Base-by-base conservation (phyloP, 179 eudicot genomes). In the Actinidia polygama region DNA sequence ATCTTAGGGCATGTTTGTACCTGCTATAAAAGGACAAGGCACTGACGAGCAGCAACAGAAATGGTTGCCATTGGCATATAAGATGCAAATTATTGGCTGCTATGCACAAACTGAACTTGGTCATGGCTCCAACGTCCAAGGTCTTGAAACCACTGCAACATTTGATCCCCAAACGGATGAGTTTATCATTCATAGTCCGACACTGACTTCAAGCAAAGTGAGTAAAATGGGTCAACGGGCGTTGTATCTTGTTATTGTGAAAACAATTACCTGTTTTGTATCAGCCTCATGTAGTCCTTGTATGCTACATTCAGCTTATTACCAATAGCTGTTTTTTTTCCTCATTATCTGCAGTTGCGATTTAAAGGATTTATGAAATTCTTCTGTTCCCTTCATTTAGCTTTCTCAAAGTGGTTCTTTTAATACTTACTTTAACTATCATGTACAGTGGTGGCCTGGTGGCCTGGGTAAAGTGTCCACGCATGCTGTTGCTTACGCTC, bases 31-130 rank as follows among this genome's bases (percentile, higher is more conserved):
- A 87, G 99, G 98, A 73, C 98, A 96, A 89, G 98, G 98, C 80
- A 97, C 98, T 19, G 97, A 97, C 57, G 99, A 97, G 82, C 99
- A 97, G 85, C 95, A 91, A 80, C 75, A 79, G 77, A 97, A 97
- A 84, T 97, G 99, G 99, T 88, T 97, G 86, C 94, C 98, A 26
- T 80, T 97, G 90, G 99, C 99, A 57, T 88, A 94, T 74, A 92
- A 88, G 89, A 92, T 97, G 99, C 92, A 95, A 82, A 95, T 95
- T 19, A 97, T 97, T 82, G 99, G 99, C 49, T 95, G 98, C 85
- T 97, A 96, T 88, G 98, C 98, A 26, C 99, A 97, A 87, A 97
- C 99, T 71, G 99, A 96, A 90, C 99, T 96, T 84, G 99, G 98
- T 77, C 99, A 96, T 88, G 99, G 99, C 14, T 96, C 99, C 72